These are phyloP conservation scores for Colletotrichum sp. DNA, from an alignment of 2,329 filamentous ascomycete species.

Conservation along the genomic window DNA sequence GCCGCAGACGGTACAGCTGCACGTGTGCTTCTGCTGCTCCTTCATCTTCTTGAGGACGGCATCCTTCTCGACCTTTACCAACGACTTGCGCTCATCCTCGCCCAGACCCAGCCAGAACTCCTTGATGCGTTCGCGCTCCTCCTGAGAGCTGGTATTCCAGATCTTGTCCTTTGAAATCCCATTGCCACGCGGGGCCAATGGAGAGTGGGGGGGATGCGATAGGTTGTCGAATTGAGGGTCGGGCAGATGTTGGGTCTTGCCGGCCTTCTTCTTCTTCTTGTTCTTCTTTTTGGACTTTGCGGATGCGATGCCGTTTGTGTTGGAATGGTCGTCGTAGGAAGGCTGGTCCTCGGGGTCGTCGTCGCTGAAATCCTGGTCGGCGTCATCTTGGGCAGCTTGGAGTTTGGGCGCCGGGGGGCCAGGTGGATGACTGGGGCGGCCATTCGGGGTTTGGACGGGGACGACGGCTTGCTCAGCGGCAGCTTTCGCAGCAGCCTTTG, in stretches of 20 bases:
- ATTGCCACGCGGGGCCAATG: conserved; percentile 37
- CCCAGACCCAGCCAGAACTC: conserved; percentile 96
- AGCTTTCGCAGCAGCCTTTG: conserved; percentile 80
- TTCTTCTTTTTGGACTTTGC: conserved; percentile 74
- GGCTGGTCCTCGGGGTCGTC: conserved; percentile 54
- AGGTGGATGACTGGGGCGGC: conserved; percentile 41
- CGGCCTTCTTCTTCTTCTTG: conserved; percentile 63
- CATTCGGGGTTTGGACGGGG: conserved; percentile 39
- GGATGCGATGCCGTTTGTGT: conserved; percentile 33
- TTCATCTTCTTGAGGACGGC: conserved; percentile 99
- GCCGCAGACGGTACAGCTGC: conserved; percentile 96
- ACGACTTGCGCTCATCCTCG: conserved; percentile 91
- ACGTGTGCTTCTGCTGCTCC: conserved; percentile 99
- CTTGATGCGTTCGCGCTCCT: conserved; percentile 96
- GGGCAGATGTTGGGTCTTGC: conserved; percentile 26
- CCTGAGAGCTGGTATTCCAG: conserved; percentile 94
- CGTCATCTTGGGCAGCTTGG: conserved; percentile 49
- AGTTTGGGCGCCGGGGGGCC: conserved; percentile 29
- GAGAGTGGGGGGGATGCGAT: conserved; percentile 28
- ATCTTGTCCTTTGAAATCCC: conserved; percentile 80
- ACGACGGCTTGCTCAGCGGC: conserved; percentile 41
- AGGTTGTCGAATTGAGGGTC: conserved; percentile 36
- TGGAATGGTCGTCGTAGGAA: conserved; percentile 38
- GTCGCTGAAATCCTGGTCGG: conserved; percentile 62
- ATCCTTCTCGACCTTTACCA: conserved; percentile 99